Percentiles rank a stretch among this genome's conserved stretches.
Evolutionary conservation across 805 yeast species (phyloP).

Genomic region (Hanseniaspora valbyensis): DNA sequence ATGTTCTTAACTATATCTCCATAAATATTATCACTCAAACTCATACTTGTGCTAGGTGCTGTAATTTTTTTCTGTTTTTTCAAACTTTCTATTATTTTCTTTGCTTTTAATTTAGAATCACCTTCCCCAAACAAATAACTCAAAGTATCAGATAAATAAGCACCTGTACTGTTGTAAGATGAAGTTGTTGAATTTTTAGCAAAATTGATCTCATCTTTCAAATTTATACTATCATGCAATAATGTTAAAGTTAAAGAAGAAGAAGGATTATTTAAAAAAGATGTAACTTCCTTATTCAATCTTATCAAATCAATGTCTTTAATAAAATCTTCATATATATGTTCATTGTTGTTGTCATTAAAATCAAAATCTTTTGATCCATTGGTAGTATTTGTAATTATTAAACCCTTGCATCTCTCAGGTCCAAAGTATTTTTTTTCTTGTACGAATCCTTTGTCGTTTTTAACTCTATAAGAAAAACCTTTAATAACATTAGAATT

Average conservation of each 20-base stretch:
- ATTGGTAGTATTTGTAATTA: too few relatives aligned
- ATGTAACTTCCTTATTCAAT: background rate
- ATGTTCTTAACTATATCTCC: background rate
- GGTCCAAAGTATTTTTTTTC: conserved; percentile 2
- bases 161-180: background rate
- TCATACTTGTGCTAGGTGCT: background rate
- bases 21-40: background rate
- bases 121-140: conserved; percentile 13
- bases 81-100: conserved; percentile 10
- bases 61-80: background rate
- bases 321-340: background rate
- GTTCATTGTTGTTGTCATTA: background rate
- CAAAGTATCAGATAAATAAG: conserved; percentile 5
- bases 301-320: background rate
- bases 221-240: background rate
- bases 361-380: background rate
- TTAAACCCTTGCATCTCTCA: background rate
- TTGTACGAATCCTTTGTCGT: background rate
- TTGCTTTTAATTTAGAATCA: conserved; percentile 9
- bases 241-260: conserved; percentile 5
- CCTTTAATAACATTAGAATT: background rate
- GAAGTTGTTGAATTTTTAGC: background rate
- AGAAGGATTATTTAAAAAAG: background rate
- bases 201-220: background rate
- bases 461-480: background rate